Conservation (phyloP, 108 stramenopile species). For the Fragilaria radians region DNA sequence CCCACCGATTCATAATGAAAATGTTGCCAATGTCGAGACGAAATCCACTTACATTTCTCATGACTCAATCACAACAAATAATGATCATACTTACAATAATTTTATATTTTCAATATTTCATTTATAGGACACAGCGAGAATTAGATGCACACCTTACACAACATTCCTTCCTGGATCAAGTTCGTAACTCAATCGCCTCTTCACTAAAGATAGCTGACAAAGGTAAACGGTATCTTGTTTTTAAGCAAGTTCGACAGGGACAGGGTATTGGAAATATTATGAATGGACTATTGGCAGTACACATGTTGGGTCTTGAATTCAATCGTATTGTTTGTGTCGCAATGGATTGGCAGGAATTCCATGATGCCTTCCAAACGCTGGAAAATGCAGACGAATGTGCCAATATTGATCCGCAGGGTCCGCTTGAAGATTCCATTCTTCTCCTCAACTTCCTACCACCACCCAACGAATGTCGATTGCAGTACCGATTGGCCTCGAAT, state of each 20-base stretch:
- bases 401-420: neutral
- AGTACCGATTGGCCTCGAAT: conserved; percentile 5
- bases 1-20: neutral
- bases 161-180: neutral
- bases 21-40: neutral
- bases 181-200: neutral
- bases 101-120: neutral
- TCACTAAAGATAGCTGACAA: neutral
- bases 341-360: conserved; percentile 8
- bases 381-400: neutral
- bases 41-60: neutral
- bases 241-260: conserved; percentile 4
- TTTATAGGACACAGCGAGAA: neutral
- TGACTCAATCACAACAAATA: neutral
- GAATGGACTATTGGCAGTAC: conserved; percentile 36
- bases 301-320: conserved; percentile 40
- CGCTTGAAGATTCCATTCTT: conserved; percentile 2
- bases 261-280: conserved; percentile 46
- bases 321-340: conserved; percentile 37
- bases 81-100: neutral
- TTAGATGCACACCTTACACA: neutral
- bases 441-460: conserved; percentile 5
- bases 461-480: conserved; percentile 26
- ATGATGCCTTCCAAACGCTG: neutral
- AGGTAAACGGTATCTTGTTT: neutral